Percentiles rank a stretch among this genome's conserved stretches.
These are phyloP conservation scores for fission yeast (Schizosaccharomyces pombe) DNA, from an alignment of 805 yeast species.

Conservation along the genomic window DNA sequence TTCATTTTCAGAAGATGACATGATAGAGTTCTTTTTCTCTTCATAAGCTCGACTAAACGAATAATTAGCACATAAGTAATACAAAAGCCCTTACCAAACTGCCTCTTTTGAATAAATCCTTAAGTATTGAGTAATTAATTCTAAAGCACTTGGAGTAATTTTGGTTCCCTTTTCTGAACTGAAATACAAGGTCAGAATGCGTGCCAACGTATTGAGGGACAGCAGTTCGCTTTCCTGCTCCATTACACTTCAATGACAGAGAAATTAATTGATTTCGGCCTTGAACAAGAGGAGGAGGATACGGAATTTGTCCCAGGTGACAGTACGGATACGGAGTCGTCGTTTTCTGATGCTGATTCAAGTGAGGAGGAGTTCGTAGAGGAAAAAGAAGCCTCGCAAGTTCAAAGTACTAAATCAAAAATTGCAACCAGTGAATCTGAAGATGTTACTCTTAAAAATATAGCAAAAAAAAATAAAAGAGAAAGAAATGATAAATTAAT, in stretches of 20 bases:
- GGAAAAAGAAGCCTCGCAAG: neutral
- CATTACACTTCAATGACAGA: neutral
- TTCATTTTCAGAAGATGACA: neutral
- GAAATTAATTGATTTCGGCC: neutral
- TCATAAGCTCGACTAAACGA: neutral
- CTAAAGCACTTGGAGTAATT: conserved; percentile 1
- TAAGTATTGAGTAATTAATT: neutral
- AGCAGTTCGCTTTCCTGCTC: neutral
- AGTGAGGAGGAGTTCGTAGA: neutral
- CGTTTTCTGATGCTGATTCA: neutral
- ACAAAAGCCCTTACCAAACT: neutral
- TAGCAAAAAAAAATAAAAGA: neutral
- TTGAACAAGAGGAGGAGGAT: neutral
- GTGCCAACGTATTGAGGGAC: conserved; percentile 1
- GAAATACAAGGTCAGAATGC: conserved; percentile 3
- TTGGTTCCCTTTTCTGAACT: neutral
- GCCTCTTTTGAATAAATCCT: conserved; percentile 1
- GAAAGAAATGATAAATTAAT: no score
- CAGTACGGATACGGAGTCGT: neutral
- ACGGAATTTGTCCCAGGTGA: neutral
- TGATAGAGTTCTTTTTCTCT: neutral
- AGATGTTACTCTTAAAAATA: no score
- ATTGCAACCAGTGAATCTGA: neutral
- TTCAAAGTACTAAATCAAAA: neutral
- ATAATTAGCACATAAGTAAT: neutral